A percentile compares a stretch with the other conserved stretches of the same genome.
These are phyloP conservation scores for Lipomyces starkeyi DNA, from an alignment of 805 yeast genomes.

Conservation along the genomic window DNA sequence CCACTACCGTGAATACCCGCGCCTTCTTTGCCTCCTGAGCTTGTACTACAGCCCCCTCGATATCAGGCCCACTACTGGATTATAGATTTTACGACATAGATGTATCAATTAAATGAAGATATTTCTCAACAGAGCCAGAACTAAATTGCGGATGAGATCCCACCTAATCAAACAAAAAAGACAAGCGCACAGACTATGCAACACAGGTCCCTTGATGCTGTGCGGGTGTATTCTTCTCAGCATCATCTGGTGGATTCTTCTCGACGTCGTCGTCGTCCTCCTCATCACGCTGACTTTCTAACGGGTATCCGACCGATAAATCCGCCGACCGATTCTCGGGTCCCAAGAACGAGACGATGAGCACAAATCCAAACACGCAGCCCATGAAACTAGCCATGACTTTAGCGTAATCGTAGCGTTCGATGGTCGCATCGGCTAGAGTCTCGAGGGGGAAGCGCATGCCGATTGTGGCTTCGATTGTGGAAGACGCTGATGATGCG, in stretches of 20 bases:
- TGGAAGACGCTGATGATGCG: slow-evolving; percentile 71
- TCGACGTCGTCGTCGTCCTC: neutral
- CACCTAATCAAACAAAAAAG: too few species aligned
- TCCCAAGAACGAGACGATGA: slow-evolving; percentile 58
- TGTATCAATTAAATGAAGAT: too few species aligned
- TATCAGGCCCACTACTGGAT: too few species aligned
- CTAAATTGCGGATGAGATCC: too few species aligned
- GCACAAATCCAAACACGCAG: slow-evolving; percentile 61
- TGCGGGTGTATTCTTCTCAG: neutral
- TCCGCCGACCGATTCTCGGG: slow-evolving; percentile 47
- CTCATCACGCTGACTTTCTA: slow-evolving; percentile 9
- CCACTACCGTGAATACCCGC: too few species aligned
- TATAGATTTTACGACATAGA: too few species aligned
- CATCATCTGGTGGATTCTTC: neutral
- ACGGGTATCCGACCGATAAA: slow-evolving; percentile 5
- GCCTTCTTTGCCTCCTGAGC: too few species aligned
- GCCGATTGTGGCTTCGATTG: slow-evolving; percentile 71
- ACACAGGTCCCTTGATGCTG: neutral
- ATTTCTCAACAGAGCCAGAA: too few species aligned
- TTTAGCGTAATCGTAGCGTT: slow-evolving; percentile 64
- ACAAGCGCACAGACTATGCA: neutral
- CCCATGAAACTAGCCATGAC: slow-evolving; percentile 75
- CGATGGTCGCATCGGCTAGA: slow-evolving; percentile 16
- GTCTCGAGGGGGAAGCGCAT: slow-evolving; percentile 52
- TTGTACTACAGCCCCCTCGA: too few species aligned